Base-by-base conservation (phyloP, 2,329 filamentous ascomycete species). In the Penicillium sp. region DNA sequence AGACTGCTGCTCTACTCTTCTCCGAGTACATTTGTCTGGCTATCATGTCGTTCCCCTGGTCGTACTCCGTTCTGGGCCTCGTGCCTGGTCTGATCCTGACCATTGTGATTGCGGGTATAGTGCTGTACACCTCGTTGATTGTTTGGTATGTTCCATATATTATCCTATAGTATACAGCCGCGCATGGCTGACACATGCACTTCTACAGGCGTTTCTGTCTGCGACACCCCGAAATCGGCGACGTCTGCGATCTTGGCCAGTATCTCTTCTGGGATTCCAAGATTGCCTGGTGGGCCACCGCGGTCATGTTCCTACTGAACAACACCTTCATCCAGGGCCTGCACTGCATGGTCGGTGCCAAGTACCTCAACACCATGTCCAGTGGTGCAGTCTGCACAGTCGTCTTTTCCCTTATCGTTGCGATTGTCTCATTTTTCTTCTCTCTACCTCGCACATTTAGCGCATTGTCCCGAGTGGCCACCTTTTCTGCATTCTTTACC, bases 11-110 rank as follows among this genome's bases (percentile, higher is more conserved):
- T 1, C 78, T 97, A 69, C 87, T 97, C 56, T 97, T 97, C 79
- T 95, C 92, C 55, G 93, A 97, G 82, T 97, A 97, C 76, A 97
- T 97, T 62, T 96, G 92, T 76, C 81, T 97, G 78, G 86, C 86
- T 24, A 97, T 97, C 74, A 97, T 97, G 93, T 96, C 91, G 55
- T 97, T 97, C 70, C 93, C 93, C 0, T 96, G 91, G 85, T 96
- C 92, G 0, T 97, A 97, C 78, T 91, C 92, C 47, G 81, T 94
- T 30, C 85, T 97, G 8, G 93, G 93, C 8, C 84, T 97, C 17
- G 91, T 97, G 0, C 93, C 93, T 0, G 93, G 91, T 26, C 77
- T 97, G 58, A 94, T 97, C 64, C 75, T 96, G 73, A 97, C 93
- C 0, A 83, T 91, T 1, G 85, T 94, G 33, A 85, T 96, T 61